Conservation (phyloP, 257 asterid genomes). For the Capsicum baccatum region DNA sequence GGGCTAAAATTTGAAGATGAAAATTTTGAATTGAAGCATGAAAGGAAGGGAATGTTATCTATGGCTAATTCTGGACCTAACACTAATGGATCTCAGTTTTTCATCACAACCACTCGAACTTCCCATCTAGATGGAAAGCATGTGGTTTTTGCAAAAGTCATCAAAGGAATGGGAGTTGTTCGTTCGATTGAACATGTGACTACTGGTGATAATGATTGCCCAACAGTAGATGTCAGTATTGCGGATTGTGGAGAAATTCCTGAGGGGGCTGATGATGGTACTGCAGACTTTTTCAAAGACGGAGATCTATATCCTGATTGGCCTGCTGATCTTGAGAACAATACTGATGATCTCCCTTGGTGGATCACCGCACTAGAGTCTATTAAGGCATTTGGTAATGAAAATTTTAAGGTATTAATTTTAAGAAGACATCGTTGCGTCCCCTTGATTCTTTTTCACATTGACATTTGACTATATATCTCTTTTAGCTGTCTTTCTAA, state of each 20-base stretch:
- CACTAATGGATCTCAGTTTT: slow-evolving; percentile 91
- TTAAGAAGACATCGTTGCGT: slow-evolving; percentile 12
- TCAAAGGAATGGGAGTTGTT: slow-evolving; percentile 94
- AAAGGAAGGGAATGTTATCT: slow-evolving; percentile 89
- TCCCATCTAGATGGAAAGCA: slow-evolving; percentile 92
- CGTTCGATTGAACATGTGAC: slow-evolving; percentile 81
- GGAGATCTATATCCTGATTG: slow-evolving; percentile 91
- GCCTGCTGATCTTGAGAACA: slow-evolving; percentile 84
- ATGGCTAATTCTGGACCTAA: slow-evolving; percentile 94
- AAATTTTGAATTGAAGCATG: slow-evolving; percentile 82
- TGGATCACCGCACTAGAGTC: slow-evolving; percentile 80
- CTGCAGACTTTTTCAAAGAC: slow-evolving; percentile 72
- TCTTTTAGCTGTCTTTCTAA: slow-evolving; percentile 23
- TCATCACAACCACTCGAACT: slow-evolving; percentile 89
- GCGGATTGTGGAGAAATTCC: slow-evolving; percentile 85
- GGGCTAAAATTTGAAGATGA: slow-evolving; percentile 92
- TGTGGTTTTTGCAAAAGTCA: slow-evolving; percentile 87
- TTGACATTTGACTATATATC: neutral
- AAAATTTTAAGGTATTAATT: slow-evolving; percentile 72
- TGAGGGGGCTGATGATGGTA: slow-evolving; percentile 85
- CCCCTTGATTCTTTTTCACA: neutral
- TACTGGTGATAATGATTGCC: slow-evolving; percentile 68
- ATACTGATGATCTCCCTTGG: slow-evolving; percentile 78
- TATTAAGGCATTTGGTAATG: slow-evolving; percentile 84
- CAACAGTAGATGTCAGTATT: slow-evolving; percentile 62